These are phyloP conservation scores for Cylindrotheca fusiformis DNA, from an alignment of 108 stramenopile species.

Conservation along the genomic window DNA sequence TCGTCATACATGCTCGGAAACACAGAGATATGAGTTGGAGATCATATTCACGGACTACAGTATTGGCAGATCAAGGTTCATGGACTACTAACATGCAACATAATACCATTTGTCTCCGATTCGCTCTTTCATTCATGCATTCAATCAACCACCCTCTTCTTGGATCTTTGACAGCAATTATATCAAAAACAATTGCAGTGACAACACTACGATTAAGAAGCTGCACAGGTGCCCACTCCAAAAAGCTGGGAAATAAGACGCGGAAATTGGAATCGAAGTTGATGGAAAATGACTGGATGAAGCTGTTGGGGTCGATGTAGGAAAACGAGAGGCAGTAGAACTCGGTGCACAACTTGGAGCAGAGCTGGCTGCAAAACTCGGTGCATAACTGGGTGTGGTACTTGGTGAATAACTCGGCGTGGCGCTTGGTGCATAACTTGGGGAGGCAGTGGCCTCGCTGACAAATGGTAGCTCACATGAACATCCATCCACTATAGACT, in stretches of 20 bases:
- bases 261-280: neutral
- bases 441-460: neutral
- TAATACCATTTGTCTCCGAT: no score
- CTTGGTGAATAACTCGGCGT: neutral
- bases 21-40: no score
- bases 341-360: neutral
- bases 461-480: neutral
- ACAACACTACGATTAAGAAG: neutral
- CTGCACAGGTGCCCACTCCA: neutral
- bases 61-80: no score
- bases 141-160: no score
- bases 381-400: neutral
- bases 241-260: neutral
- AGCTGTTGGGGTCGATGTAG: neutral
- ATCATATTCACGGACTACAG: no score
- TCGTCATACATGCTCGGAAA: no score
- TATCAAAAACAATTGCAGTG: constrained; percentile 1
- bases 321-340: neutral
- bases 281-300: no score
- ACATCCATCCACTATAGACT: neutral
- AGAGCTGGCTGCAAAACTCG: neutral
- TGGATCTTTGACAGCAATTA: no score
- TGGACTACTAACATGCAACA: no score
- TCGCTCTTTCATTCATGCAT: no score
- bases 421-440: neutral